These are phyloP conservation scores for Myxozyma geophila DNA, from an alignment of 805 yeast genomes.

Conservation along the genomic window DNA sequence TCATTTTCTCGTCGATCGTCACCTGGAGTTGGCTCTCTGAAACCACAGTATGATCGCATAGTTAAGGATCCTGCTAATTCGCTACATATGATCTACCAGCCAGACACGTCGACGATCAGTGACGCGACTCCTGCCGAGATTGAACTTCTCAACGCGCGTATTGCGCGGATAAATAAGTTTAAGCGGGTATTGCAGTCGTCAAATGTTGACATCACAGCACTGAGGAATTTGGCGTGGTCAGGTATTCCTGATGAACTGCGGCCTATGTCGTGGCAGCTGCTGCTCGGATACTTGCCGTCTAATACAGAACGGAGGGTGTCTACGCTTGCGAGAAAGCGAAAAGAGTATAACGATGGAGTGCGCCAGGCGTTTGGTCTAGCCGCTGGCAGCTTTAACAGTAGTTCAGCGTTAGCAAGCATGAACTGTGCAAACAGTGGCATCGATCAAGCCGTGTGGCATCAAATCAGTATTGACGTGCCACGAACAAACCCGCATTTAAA, in stretches of 20 bases:
- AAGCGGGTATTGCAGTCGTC: conserved; percentile 60
- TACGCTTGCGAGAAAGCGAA: conserved; percentile 76
- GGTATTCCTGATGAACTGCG: conserved; percentile 85
- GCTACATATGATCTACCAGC: conserved; percentile 40
- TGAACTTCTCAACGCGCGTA: conserved; percentile 61
- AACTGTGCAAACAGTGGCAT: conserved; percentile 51
- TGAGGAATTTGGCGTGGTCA: conserved; percentile 87
- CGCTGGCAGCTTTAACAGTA: not conserved
- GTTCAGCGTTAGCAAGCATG: not conserved
- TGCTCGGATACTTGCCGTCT: conserved; percentile 88
- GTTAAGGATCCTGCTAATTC: conserved; percentile 48
- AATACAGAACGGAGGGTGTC: conserved; percentile 74
- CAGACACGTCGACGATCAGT: conserved; percentile 28
- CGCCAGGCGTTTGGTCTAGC: conserved; percentile 56
- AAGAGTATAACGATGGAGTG: conserved; percentile 81
- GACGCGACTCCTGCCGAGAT: conserved; percentile 49
- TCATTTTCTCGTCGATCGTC: conserved; percentile 31
- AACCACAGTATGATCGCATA: conserved; percentile 42
- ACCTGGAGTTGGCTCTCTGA: conserved; percentile 22
- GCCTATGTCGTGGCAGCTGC: conserved; percentile 84
- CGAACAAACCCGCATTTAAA: conserved; percentile 87
- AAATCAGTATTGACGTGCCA: conserved; percentile 91
- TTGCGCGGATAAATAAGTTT: conserved; percentile 68
- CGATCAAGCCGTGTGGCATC: conserved; percentile 89
- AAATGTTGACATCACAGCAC: conserved; percentile 66